Evolutionary conservation across 768 basidiomycete species (phyloP).

Genomic region (Tricholoma hemisulphureum): DNA sequence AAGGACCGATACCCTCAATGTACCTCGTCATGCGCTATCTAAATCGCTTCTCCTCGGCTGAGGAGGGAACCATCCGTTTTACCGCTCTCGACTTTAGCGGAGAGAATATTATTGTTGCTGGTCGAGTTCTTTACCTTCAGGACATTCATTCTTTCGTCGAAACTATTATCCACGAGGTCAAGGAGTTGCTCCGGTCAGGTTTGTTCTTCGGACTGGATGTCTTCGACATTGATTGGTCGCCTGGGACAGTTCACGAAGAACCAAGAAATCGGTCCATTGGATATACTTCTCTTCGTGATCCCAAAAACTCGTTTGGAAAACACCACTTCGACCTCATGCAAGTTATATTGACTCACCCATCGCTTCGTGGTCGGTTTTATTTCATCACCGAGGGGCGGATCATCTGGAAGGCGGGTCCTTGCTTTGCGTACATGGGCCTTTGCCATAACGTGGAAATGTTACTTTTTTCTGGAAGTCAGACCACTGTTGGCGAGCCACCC

Average conservation of each 20-base stretch:
- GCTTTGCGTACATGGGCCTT: too few species aligned
- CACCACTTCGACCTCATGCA: slow-evolving; percentile 6
- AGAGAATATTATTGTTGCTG: slow-evolving; percentile 6
- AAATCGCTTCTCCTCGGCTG: neutral
- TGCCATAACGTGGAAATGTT: too few species aligned
- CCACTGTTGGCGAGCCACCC: slow-evolving; percentile 9
- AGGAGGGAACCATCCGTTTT: slow-evolving; percentile 3
- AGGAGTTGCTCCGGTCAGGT: too few species aligned
- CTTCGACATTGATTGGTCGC: too few species aligned
- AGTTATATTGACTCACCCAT: slow-evolving; percentile 4
- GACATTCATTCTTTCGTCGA: slow-evolving; percentile 4
- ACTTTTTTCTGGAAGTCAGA: too few species aligned
- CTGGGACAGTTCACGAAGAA: too few species aligned
- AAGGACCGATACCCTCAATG: neutral
- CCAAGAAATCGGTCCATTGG: slow-evolving; percentile 1
- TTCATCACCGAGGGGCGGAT: neutral
- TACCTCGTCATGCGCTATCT: neutral
- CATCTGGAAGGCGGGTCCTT: too few species aligned
- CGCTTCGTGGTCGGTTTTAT: slow-evolving; percentile 12
- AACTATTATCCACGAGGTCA: slow-evolving; percentile 3
- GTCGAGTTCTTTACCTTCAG: slow-evolving; percentile 1
- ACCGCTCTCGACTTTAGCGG: slow-evolving; percentile 6
- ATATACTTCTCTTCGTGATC: slow-evolving; percentile 13
- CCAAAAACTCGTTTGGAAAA: slow-evolving; percentile 2
- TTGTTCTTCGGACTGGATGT: too few species aligned